phyloP scores from a whole-genome alignment of 2,329 filamentous ascomycete species.

The Fusarium fujikuroi region DNA sequence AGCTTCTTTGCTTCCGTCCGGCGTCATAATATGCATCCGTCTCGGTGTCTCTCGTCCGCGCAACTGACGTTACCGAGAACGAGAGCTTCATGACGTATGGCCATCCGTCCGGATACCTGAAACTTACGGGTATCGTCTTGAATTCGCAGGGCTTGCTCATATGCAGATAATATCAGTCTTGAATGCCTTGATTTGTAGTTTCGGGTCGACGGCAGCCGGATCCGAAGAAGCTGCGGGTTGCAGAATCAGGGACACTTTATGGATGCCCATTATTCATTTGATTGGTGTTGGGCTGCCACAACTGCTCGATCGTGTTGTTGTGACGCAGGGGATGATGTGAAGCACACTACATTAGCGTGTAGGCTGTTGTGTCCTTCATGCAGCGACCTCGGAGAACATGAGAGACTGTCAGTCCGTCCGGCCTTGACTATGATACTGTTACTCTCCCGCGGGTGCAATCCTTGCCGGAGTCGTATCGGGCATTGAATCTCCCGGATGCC shows the following conservation, averaged over 20 bases:
- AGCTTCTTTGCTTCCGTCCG: background rate
- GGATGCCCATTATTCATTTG: constrained; percentile 3
- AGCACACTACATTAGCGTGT: constrained; percentile 15
- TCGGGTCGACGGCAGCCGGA: constrained; percentile 26
- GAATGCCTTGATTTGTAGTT: background rate
- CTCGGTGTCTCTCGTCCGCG: background rate
- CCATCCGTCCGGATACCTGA: background rate
- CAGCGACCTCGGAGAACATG: constrained; percentile 10
- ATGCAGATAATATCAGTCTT: background rate
- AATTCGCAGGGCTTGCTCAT: background rate
- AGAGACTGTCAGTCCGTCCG: background rate
- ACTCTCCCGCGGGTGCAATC: background rate
- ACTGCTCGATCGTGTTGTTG: constrained; percentile 21
- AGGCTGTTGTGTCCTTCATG: constrained; percentile 16
- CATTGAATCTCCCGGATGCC: constrained; percentile 8
- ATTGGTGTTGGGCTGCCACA: constrained; percentile 8
- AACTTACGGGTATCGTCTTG: background rate
- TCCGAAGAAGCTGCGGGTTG: constrained; percentile 28
- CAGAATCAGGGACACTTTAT: constrained; percentile 30
- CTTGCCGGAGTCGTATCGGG: constrained; percentile 4
- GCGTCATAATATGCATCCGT: constrained; percentile 4
- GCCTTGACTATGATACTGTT: background rate
- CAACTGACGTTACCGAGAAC: background rate
- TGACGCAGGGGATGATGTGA: constrained; percentile 33
- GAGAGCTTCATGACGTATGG: background rate